Percentiles rank a stretch among this genome's conserved stretches.
Evolutionary conservation across 495 filamentous ascomycete genomes (phyloP).

Genomic region (Lepraria neglecta): DNA sequence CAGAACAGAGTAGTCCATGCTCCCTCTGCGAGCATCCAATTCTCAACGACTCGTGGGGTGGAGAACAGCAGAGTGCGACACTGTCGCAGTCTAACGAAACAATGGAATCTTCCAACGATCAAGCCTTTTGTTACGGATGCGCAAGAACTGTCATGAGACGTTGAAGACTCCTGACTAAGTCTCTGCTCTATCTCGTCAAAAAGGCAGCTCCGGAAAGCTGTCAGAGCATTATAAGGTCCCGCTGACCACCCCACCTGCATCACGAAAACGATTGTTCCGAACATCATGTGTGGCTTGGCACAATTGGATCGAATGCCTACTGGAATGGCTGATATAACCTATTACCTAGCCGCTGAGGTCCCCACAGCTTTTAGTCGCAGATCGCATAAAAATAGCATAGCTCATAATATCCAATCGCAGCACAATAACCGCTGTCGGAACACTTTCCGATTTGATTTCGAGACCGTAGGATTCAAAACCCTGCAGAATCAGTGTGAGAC

Average conservation of each 20-base stretch:
- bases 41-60: slow-evolving; percentile 35
- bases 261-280: too few species aligned
- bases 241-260: too few species aligned
- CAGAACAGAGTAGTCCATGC: slow-evolving; percentile 28
- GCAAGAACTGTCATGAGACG: slow-evolving; percentile 37
- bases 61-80: slow-evolving; percentile 30
- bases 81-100: neutral
- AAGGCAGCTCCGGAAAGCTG: too few species aligned
- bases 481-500: neutral
- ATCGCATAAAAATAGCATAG: neutral
- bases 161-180: neutral
- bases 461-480: neutral
- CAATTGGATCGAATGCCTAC: too few species aligned
- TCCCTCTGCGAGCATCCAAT: slow-evolving; percentile 42
- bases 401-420: neutral
- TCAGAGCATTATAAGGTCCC: too few species aligned
- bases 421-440: neutral
- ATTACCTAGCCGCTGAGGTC: too few species aligned
- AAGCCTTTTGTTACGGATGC: slow-evolving; percentile 54
- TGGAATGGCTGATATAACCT: too few species aligned
- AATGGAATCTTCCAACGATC: slow-evolving; percentile 1
- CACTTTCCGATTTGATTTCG: neutral
- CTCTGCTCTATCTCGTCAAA: too few species aligned
- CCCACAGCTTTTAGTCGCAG: neutral
- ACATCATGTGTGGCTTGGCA: too few species aligned